These are phyloP conservation scores for Lavandula angustifolia DNA, from an alignment of 257 asterid species.

Conservation along the genomic window DNA sequence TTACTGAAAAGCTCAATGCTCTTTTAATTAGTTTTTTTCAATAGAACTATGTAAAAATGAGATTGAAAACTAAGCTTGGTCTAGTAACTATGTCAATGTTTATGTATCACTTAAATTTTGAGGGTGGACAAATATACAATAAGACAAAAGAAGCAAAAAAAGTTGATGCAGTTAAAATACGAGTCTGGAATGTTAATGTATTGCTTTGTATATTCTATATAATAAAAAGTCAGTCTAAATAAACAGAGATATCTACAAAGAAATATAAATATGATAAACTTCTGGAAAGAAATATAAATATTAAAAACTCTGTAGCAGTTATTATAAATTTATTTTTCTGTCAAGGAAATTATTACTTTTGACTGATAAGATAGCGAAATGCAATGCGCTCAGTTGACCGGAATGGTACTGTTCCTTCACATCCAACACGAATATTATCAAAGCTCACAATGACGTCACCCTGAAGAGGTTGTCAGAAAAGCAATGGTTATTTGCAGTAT, in stretches of 20 bases:
- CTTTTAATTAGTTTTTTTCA: background rate
- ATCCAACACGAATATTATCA: constrained; percentile 74
- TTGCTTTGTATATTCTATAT: too few relatives aligned
- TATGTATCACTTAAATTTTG: too few relatives aligned
- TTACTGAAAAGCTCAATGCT: background rate
- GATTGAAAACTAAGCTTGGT: background rate
- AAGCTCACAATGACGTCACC: constrained; percentile 95
- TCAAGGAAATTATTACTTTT: constrained; percentile 48
- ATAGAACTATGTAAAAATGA: background rate
- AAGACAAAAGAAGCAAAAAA: background rate
- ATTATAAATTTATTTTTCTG: constrained; percentile 25
- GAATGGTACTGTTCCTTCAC: constrained; percentile 96
- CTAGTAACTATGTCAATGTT: background rate
- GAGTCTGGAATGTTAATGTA: too few relatives aligned
- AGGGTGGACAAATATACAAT: too few relatives aligned
- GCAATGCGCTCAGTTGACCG: constrained; percentile 91
- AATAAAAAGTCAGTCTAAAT: too few relatives aligned
- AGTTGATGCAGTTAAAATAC: background rate
- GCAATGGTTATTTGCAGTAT: constrained; percentile 21
- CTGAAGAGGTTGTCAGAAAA: constrained; percentile 48
- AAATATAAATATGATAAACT: too few relatives aligned
- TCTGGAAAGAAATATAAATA: too few relatives aligned
- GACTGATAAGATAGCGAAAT: constrained; percentile 88
- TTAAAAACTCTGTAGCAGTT: too few relatives aligned
- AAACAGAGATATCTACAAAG: too few relatives aligned